Evolutionary conservation across 2,329 filamentous ascomycete species (phyloP).

Genomic region (Colletotrichum sidae): DNA sequence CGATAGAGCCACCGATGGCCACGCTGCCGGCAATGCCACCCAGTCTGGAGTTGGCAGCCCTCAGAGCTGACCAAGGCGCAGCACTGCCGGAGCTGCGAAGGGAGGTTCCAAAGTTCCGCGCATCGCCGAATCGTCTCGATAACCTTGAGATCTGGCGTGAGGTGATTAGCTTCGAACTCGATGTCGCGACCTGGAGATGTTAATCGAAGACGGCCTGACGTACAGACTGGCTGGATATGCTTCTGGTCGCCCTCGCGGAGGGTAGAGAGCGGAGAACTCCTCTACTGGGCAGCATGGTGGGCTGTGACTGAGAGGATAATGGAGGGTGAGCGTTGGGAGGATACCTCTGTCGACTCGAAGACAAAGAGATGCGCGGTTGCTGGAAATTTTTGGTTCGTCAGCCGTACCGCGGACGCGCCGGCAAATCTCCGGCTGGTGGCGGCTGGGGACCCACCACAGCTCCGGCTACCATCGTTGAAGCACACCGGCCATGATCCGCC

Average conservation of each 20-base stretch:
- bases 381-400: slow-evolving; percentile 45
- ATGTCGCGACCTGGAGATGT: background rate
- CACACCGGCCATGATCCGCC: background rate
- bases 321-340: slow-evolving; percentile 38
- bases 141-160: slow-evolving; percentile 38
- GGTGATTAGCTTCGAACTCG: slow-evolving; percentile 10
- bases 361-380: slow-evolving; percentile 6
- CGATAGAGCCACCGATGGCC: slow-evolving; percentile 44
- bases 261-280: slow-evolving; percentile 55
- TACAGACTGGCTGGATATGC: slow-evolving; percentile 45
- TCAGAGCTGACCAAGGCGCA: slow-evolving; percentile 25
- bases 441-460: slow-evolving; percentile 21
- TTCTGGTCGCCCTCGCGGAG: slow-evolving; percentile 44
- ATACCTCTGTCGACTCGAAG: slow-evolving; percentile 4
- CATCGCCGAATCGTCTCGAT: slow-evolving; percentile 47
- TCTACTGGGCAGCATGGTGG: slow-evolving; percentile 59
- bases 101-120: slow-evolving; percentile 50
- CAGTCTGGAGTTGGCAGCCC: slow-evolving; percentile 13
- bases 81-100: slow-evolving; percentile 15
- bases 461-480: slow-evolving; percentile 17
- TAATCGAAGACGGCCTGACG: slow-evolving; percentile 12
- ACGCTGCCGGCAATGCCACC: slow-evolving; percentile 41
- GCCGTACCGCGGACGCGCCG: slow-evolving; percentile 40
- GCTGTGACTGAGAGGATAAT: slow-evolving; percentile 26
- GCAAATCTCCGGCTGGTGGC: slow-evolving; percentile 49